Evolutionary conservation across 257 asterid species (phyloP), one percentile per base, ranked within the genome.

Genomic region (Fraxinus excelsior): DNA sequence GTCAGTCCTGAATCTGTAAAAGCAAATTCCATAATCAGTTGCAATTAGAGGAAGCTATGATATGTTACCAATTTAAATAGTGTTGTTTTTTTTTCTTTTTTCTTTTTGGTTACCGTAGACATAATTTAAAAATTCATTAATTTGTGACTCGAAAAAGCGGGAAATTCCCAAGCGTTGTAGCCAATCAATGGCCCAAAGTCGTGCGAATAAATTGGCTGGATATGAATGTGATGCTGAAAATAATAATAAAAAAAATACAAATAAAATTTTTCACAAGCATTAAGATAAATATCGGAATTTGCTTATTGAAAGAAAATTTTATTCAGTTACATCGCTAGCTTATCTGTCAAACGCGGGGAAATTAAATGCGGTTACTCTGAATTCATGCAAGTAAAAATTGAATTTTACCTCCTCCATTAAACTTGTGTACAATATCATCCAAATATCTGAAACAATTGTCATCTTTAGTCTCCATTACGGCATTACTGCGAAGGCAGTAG

Each of bases 111-210:
- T 77, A 86, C 90, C 86, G 74, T 71, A 51, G 2, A 81, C 85
- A 67, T 86, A 80, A 37, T 75, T 72, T 12, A 86, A 37, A 21
- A 84, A 78, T 21, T 80, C 78, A n/a, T 72, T 53, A n/a, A 84
- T 78, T 69, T 86, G 82, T 25, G 42, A 18, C 67, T 40, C 46
- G 72, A 86, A 86, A 56, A 58, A 78, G 5, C 82, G 83, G 9
- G 86, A 82, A 66, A 86, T 78, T 70, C 90, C 90, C 62, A 86
- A 84, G 34, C 88, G 83, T 75, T 80, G 81, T 13, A 86, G 78
- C 21, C 86, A 53, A 66, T 86, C 90, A 34, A 84, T 84, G 1
- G 85, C 88, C 87, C 86, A 86, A 12, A 82, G 80, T 58, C 79
- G 81, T 9, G 83, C 82, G 29, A 70, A 84, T 26, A 84, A 23